Evolutionary conservation across 352 stramenopile species (phyloP).

Genomic region (Nothophytophthora sp.): DNA sequence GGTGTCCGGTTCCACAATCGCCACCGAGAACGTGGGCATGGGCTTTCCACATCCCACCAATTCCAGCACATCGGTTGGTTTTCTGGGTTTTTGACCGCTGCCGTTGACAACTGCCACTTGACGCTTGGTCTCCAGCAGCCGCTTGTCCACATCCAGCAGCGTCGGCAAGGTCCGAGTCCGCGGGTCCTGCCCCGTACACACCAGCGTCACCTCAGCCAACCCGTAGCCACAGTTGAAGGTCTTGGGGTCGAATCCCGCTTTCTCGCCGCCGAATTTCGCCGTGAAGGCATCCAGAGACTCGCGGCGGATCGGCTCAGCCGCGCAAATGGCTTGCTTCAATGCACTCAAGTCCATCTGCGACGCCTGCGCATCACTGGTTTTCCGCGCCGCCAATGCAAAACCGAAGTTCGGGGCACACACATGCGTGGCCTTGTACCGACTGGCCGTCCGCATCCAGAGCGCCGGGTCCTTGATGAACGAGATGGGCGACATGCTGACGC

Average conservation of each 20-base stretch:
- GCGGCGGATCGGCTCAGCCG: constrained; percentile 75
- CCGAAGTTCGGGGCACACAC: constrained; percentile 83
- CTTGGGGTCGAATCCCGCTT: constrained; percentile 57
- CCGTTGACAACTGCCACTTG: constrained; percentile 37
- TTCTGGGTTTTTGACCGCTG: constrained; percentile 16
- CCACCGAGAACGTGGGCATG: constrained; percentile 75
- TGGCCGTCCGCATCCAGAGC: constrained; percentile 77
- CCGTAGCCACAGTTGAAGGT: constrained; percentile 87
- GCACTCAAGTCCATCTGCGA: constrained; percentile 59
- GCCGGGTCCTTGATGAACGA: constrained; percentile 87
- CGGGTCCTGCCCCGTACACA: constrained; percentile 73
- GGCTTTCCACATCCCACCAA: constrained; percentile 82
- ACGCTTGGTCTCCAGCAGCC: constrained; percentile 54
- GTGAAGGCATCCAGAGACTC: constrained; percentile 81
- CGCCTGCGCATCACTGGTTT: constrained; percentile 69
- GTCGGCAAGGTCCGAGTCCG: constrained; percentile 48
- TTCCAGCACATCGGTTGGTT: constrained; percentile 42
- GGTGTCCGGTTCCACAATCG: constrained; percentile 68
- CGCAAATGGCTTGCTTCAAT: constrained; percentile 79
- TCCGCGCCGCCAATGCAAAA: constrained; percentile 71
- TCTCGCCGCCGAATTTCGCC: constrained; percentile 54
- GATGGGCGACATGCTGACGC: constrained; percentile 83
- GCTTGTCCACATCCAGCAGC: constrained; percentile 70
- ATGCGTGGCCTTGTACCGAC: constrained; percentile 80
- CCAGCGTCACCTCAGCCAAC: constrained; percentile 80